Percentiles rank a stretch among this genome's conserved stretches.
These are phyloP conservation scores for Eucalyptus curtisii DNA, from an alignment of 345 rosid species.

Conservation along the genomic window DNA sequence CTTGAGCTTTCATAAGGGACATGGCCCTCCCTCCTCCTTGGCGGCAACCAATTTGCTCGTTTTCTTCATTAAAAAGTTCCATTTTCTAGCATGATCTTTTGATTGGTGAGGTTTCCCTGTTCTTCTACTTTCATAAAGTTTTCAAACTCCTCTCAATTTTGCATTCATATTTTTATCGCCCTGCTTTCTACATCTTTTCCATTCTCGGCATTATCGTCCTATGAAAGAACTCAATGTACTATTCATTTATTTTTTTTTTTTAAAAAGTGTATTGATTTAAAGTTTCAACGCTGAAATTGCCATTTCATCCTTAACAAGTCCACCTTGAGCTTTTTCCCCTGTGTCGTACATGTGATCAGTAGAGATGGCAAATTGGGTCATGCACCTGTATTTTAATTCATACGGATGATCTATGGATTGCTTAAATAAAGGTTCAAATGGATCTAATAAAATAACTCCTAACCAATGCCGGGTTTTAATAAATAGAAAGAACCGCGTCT, in stretches of 20 bases:
- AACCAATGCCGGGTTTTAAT: not conserved
- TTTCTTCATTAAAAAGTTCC: not conserved
- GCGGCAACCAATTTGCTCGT: not conserved
- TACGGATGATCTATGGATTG: not conserved
- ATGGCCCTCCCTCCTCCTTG: not conserved
- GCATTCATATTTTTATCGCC: not conserved
- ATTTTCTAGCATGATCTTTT: not conserved
- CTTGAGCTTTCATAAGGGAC: too few species aligned
- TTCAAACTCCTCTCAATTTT: not conserved
- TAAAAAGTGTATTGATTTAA: too few species aligned
- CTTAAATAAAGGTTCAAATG: not conserved
- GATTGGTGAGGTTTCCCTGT: fast-evolving
- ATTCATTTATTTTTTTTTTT: not conserved
- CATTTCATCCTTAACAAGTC: not conserved
- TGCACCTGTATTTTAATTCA: too few species aligned
- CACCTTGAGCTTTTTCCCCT: not conserved
- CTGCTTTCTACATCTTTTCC: not conserved
- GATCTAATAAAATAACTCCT: not conserved
- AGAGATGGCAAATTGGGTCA: not conserved
- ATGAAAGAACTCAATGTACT: not conserved
- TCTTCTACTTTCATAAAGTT: not conserved
- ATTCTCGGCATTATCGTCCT: not conserved
- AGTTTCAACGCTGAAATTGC: fast-evolving
- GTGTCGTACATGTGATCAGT: too few species aligned
- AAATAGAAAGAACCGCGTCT: not conserved